Conservation (phyloP, 2,329 filamentous ascomycete genomes). For the Epichloe scottii region DNA sequence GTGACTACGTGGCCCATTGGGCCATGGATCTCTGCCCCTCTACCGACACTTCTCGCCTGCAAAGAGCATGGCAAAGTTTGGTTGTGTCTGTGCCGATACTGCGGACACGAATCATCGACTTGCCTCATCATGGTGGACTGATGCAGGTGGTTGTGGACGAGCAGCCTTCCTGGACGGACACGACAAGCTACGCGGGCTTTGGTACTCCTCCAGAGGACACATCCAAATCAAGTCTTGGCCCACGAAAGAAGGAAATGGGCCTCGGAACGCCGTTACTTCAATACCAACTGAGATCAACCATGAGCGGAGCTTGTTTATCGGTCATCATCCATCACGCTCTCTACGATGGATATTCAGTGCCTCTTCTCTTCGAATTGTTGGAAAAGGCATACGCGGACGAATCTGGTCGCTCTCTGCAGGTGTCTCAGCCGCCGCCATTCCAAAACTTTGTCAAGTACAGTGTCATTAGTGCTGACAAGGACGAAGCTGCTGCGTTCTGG, state of each 20-base stretch:
- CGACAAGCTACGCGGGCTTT: not conserved
- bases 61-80: not conserved
- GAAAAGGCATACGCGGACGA: not conserved
- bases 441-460: too few species aligned
- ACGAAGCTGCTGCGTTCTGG: too few species aligned
- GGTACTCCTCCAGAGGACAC: too few species aligned
- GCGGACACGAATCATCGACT: not conserved
- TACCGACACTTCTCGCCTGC: not conserved
- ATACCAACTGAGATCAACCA: not conserved
- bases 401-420: not conserved
- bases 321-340: not conserved
- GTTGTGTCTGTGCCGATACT: not conserved
- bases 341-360: not conserved
- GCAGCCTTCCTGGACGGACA: not conserved
- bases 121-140: not conserved
- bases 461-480: too few species aligned
- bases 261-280: not conserved
- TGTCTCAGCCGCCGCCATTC: too few species aligned
- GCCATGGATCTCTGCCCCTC: not conserved
- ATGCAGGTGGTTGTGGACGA: not conserved
- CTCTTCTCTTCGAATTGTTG: not conserved
- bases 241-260: not conserved
- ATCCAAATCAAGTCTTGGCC: not conserved
- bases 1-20: not conserved
- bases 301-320: too few species aligned